Conservation (phyloP, 2,329 filamentous ascomycete genomes). For the Sarocladium oryzae region DNA sequence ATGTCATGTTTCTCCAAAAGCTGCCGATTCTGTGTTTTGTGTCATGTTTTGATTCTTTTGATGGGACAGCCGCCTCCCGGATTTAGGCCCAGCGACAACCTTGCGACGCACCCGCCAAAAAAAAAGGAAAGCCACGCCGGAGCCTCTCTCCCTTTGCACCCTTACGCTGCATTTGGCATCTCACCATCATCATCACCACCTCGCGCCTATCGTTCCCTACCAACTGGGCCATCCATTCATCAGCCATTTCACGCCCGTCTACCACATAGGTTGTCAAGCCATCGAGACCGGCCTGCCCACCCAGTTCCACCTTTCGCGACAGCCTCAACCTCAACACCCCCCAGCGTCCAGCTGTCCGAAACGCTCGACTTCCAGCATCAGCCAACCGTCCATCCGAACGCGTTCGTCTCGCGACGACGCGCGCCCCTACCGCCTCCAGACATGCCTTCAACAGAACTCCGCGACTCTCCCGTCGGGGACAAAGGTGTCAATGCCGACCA, state of each 20-base stretch:
- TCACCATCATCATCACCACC: neutral
- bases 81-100: no score
- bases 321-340: neutral
- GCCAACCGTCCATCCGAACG: neutral
- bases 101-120: slow-evolving; percentile 7
- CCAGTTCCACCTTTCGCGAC: neutral
- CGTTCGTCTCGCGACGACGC: neutral
- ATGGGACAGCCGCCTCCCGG: no score
- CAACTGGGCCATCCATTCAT: neutral
- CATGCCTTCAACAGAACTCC: slow-evolving; percentile 19
- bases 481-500: slow-evolving; percentile 37
- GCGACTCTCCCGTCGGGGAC: slow-evolving; percentile 30
- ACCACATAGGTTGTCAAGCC: neutral
- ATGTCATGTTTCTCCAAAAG: no score
- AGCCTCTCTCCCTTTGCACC: neutral
- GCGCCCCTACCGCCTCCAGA: neutral
- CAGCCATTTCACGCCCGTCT: neutral
- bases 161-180: neutral
- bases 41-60: no score
- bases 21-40: no score
- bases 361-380: neutral
- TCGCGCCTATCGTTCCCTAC: neutral
- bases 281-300: neutral
- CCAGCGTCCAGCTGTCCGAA: neutral
- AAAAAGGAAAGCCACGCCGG: neutral